Evolutionary conservation across 345 rosid genomes (phyloP), one percentile per base, ranked within the genome.

Genomic region (Pistacia vera): DNA sequence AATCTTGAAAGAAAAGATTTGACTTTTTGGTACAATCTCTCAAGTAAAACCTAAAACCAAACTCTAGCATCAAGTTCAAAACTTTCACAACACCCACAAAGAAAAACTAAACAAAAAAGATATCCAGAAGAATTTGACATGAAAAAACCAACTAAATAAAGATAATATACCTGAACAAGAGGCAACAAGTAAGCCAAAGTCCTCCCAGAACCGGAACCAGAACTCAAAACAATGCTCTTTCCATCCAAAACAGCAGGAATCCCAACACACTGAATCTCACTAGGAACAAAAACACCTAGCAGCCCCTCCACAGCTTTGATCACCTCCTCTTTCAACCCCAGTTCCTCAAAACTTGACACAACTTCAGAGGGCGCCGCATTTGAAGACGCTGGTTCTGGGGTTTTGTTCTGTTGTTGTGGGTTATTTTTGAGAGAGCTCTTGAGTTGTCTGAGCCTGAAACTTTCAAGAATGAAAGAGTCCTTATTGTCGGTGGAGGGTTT

Each of bases 231-330:
- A 46, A 89, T 84, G 79, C 82, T 85, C 79, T 79, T 86, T 48
- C 90, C 86, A 44, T 87, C 91, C 85, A 91, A 74, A 38, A 87
- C 70, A 66, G 91, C 86, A 71, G 91, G 93, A 49, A 91, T 84
- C 35, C 89, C 91, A 80, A 87, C 80, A 68, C 93, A 82, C 79
- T 91, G 95, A 78, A 91, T 89, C 85, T 91, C 91, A 46, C 88
- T 83, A 44, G 92, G 95, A 73, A 85, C 90, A 75, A 83, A 83
- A 72, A 87, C 83, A 16, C 79, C 87, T 87, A 74, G 75, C 88
- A 74, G 75, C 81, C 89, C 91, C 65, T 76, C 80, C 56, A 80
- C 83, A 75, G 83, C 85, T 33, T 75, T 79, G 80, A 89, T 77
- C 28, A 89, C 77, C 81, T 90, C 90, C 57, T 80, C 85, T 57